Base-by-base conservation (phyloP, 1,284 basidiomycete species). In the Ustilago sp. region DNA sequence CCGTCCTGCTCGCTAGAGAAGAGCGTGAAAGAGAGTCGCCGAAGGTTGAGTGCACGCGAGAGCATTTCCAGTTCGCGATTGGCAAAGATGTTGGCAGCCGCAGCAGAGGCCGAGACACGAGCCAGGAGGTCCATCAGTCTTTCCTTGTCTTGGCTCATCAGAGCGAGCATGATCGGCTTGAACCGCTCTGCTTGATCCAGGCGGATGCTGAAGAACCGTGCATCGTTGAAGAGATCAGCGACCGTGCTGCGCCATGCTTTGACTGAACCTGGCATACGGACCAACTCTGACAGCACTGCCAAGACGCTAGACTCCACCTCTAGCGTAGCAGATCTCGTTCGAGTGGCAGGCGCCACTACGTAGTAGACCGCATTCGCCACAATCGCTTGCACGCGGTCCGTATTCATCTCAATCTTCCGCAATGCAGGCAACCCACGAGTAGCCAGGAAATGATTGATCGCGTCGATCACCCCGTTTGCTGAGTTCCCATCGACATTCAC, bases 1-100 rank as follows among this genome's bases (percentile, higher is more conserved):
- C 93, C 91, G 84, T 99, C 95, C 86, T 92, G 92, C 77, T 95
- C 93, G 11, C 92, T 94, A 0, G 93, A 89, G 63, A 94, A 92
- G 11, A 99, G 87, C 23, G 93, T 90, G 81, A 94, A 94, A 6
- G 95, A 93, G 51, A 99, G 88, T 39, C 97, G 89, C 41, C 97
- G 91, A 31, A 99, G 88, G 80, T 94, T 96, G 59, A 95, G 88
- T 1, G 94, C 94, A n/a, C 94, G 91, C 15, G 92, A 88, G 0
- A 94, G 88, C 89, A 93, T 94, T 87, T 99, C 97, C 60, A 94
- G 92, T 86, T 99, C 96, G 59, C 93, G 89, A 83, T 95, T 99
- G 23, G 94, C 92, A 86, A 99, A 99, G 68, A 99, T 98, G 83
- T 98, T 99, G 32, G 94, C 92, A 0, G 95, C 95, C 0, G 92